phyloP scores from a whole-genome alignment of 2,329 filamentous ascomycete genomes.

The Lachnellula subtilissima region DNA sequence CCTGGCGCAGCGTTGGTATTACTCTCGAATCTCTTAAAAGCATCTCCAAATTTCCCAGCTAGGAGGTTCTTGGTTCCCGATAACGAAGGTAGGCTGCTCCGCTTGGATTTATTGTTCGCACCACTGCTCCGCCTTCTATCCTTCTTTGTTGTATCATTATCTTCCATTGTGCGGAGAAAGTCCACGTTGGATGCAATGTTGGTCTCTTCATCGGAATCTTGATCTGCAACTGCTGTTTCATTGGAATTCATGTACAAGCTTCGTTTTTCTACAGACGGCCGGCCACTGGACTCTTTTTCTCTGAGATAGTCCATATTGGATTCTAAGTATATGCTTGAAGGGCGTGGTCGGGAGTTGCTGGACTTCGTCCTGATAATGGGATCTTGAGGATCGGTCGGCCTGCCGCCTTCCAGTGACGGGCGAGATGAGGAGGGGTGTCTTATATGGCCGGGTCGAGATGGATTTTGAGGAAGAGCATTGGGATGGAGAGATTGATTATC shows the following conservation, averaged over 20 bases:
- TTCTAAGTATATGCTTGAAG: conserved; percentile 77
- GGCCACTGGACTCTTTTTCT: conserved; percentile 57
- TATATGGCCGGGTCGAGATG: conserved; percentile 32
- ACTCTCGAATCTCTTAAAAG: conserved; percentile 84
- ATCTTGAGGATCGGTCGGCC: conserved; percentile 63
- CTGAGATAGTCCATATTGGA: conserved; percentile 78
- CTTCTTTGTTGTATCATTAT: conserved; percentile 47
- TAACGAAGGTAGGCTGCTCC: conserved; percentile 65
- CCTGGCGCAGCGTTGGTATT: conserved; percentile 34
- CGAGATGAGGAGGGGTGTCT: conserved; percentile 49
- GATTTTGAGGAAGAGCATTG: conserved; percentile 15
- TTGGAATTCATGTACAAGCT: conserved; percentile 17
- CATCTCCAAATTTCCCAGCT: conserved; percentile 86
- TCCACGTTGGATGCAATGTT: conserved; percentile 77
- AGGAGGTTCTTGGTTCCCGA: conserved; percentile 76
- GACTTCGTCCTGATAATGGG: conserved; percentile 58
- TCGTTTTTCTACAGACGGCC: conserved; percentile 31
- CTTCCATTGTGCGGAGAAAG: conserved; percentile 73
- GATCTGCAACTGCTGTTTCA: conserved; percentile 30
- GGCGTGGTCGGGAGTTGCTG: conserved; percentile 63
- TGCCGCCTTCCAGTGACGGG: conserved; percentile 66
- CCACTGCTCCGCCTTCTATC: conserved; percentile 51
- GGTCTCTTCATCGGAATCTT: conserved; percentile 45
- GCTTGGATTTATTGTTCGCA: conserved; percentile 55
- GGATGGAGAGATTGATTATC: conserved; percentile 19